Percentiles rank a stretch among this genome's conserved stretches.
Evolutionary conservation across 2,329 filamentous ascomycete genomes (phyloP).

Genomic region (Ophiostoma novo-ulmi): DNA sequence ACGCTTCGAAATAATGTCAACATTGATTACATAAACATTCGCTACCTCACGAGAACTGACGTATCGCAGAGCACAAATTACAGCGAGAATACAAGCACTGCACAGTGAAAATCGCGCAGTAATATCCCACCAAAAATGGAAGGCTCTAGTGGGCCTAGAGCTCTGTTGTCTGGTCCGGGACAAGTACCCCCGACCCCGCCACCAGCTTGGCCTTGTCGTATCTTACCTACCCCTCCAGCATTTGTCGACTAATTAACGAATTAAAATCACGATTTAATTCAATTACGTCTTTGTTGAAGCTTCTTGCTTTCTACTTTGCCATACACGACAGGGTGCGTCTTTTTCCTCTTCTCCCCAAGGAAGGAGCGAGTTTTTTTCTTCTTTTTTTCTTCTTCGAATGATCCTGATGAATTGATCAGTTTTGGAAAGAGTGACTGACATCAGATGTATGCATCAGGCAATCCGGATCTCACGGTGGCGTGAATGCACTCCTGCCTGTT

Average conservation of each 20-base stretch:
- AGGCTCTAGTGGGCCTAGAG: constrained; percentile 9
- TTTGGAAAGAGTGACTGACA: neutral
- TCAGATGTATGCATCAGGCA: neutral
- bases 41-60: neutral
- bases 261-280: neutral
- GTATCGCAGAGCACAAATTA: constrained; percentile 2
- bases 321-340: neutral
- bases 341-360: neutral
- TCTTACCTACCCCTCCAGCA: constrained; percentile 9
- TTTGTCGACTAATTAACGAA: neutral
- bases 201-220: neutral
- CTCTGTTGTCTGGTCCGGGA: neutral
- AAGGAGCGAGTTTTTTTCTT: neutral
- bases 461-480: neutral
- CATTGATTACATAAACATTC: neutral
- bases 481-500: constrained; percentile 7
- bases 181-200: constrained; percentile 14
- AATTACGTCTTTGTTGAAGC: neutral
- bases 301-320: neutral
- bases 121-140: neutral
- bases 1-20: neutral
- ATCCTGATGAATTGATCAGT: neutral
- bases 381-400: neutral
- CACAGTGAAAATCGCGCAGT: constrained; percentile 8
- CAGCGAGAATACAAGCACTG: constrained; percentile 11